Percentiles rank a stretch among this genome's conserved stretches.
These are phyloP conservation scores for Penicillium manginii DNA, from an alignment of 495 filamentous ascomycete genomes.

Conservation along the genomic window DNA sequence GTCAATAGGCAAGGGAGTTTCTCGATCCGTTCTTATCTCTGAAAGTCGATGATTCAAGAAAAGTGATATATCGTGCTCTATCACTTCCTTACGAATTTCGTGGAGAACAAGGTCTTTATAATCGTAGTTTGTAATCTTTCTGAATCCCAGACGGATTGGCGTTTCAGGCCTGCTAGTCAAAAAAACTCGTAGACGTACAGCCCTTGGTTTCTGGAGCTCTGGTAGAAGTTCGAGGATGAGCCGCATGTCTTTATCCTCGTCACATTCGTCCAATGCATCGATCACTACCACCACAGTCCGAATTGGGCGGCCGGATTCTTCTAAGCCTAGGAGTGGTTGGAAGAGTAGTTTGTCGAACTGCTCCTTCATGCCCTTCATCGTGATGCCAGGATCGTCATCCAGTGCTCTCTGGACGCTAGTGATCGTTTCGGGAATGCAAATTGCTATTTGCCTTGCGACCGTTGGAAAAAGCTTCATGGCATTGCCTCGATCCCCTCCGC, in stretches of 20 bases:
- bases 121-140: slow-evolving; percentile 1
- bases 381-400: not conserved
- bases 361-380: not conserved
- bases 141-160: slow-evolving; percentile 38
- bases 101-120: not conserved
- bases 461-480: not conserved
- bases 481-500: not conserved
- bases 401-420: not conserved
- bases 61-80: slow-evolving; percentile 30
- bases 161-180: slow-evolving; percentile 50
- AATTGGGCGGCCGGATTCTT: not conserved
- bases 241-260: not conserved
- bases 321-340: not conserved
- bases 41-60: slow-evolving; percentile 25
- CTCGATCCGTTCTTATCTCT: slow-evolving; percentile 16
- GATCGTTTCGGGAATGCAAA: not conserved
- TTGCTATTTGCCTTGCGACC: not conserved
- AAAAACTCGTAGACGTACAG: slow-evolving; percentile 21
- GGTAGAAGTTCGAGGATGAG: not conserved
- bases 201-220: not conserved
- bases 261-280: not conserved
- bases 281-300: not conserved
- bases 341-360: not conserved
- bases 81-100: not conserved
- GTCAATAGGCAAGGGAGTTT: slow-evolving; percentile 7